Evolutionary conservation across 129 eudicot species (phyloP).

Genomic region (Helianthus tuberosus): DNA sequence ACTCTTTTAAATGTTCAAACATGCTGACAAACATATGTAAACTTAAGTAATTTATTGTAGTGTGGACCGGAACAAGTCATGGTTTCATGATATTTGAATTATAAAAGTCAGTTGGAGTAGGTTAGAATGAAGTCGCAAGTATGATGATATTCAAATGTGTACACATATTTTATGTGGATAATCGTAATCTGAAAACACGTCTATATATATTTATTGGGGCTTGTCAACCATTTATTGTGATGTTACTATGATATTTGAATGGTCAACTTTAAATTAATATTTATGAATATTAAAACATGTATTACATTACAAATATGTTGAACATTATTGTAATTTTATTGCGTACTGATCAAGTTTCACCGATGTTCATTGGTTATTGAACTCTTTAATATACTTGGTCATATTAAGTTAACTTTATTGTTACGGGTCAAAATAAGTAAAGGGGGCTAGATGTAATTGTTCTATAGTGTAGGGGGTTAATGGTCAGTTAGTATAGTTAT

Average conservation of each 20-base stretch:
- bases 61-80: not conserved
- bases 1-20: too few relatives aligned
- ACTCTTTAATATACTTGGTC: too few relatives aligned
- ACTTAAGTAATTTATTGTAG: not conserved
- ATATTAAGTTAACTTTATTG: too few relatives aligned
- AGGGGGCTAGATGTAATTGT: too few relatives aligned
- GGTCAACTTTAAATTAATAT: not conserved
- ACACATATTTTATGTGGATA: not conserved
- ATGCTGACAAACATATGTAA: not conserved
- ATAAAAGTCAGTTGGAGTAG: constrained; percentile 8
- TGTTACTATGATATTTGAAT: not conserved
- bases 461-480: too few relatives aligned
- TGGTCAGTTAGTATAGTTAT: too few relatives aligned
- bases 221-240: not conserved
- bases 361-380: too few relatives aligned
- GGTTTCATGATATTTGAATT: not conserved
- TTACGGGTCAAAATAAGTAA: too few relatives aligned
- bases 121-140: not conserved
- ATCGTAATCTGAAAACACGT: not conserved
- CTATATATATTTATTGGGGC: not conserved
- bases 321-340: too few relatives aligned
- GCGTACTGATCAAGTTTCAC: too few relatives aligned
- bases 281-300: not conserved
- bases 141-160: not conserved
- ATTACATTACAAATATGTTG: not conserved